A percentile compares a stretch with the other conserved stretches of the same genome.
phyloP scores from a whole-genome alignment of 306 rosid species.

The Sophora flavescens region DNA sequence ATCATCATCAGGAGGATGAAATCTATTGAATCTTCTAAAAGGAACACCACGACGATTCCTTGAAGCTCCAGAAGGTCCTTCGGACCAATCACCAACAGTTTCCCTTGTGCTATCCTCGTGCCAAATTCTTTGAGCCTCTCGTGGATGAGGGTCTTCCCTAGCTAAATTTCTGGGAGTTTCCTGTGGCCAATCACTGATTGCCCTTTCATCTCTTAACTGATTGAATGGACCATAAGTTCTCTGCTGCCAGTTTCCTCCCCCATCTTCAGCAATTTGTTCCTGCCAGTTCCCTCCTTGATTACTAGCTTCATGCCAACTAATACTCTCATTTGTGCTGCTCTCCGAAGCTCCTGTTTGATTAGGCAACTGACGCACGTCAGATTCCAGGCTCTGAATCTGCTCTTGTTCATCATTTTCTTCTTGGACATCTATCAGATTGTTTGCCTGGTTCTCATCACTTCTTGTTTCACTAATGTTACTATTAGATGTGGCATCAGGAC shows the following conservation, averaged over 20 bases:
- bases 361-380: conserved; percentile 59
- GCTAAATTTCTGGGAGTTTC: conserved; percentile 64
- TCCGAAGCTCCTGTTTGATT: conserved; percentile 64
- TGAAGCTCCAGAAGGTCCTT: conserved; percentile 76
- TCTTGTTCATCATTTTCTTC: conserved; percentile 66
- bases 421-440: conserved; percentile 57
- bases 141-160: conserved; percentile 68
- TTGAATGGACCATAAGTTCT: conserved; percentile 63
- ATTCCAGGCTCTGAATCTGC: conserved; percentile 64
- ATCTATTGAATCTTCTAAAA: conserved; percentile 80
- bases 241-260: conserved; percentile 76
- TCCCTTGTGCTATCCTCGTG: conserved; percentile 72
- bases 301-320: conserved; percentile 75
- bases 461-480: conserved; percentile 68
- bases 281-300: conserved; percentile 72
- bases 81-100: conserved; percentile 81
- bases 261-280: conserved; percentile 69
- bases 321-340: conserved; percentile 60
- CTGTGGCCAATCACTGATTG: conserved; percentile 72
- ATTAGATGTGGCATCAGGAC: conserved; percentile 69
- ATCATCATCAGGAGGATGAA: conserved; percentile 98
- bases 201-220: conserved; percentile 72
- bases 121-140: conserved; percentile 76
- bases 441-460: conserved; percentile 63
- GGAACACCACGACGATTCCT: conserved; percentile 84